phyloP scores from a whole-genome alignment of 2,329 filamentous ascomycete species.

The Botrytis hyacinthi region DNA sequence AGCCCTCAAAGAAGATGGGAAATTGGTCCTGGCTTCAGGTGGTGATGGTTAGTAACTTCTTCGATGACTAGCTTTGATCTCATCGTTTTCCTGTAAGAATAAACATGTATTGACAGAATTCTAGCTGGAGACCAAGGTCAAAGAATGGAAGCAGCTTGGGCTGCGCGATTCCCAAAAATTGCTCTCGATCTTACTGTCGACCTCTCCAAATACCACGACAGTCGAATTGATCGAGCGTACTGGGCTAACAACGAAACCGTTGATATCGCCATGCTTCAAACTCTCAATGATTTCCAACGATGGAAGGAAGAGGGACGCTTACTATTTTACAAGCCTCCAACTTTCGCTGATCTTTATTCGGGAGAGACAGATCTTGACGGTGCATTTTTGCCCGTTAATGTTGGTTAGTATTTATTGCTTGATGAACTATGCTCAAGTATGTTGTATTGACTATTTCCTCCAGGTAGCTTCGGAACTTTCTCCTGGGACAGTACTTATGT shows the following conservation, averaged over 20 bases:
- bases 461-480: neutral
- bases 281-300: conserved; percentile 50
- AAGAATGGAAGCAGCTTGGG: neutral
- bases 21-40: conserved; percentile 4
- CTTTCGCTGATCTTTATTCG: neutral
- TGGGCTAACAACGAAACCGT: conserved; percentile 42
- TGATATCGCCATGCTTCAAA: conserved; percentile 51
- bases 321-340: conserved; percentile 1
- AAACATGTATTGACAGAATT: neutral
- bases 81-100: neutral
- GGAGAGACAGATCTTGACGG: conserved; percentile 5
- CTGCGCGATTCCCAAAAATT: conserved; percentile 6
- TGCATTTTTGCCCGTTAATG: neutral
- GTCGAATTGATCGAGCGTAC: conserved; percentile 47
- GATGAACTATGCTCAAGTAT: neutral
- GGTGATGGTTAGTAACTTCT: conserved; percentile 5
- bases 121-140: neutral
- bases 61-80: neutral
- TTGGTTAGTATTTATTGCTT: neutral
- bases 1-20: neutral
- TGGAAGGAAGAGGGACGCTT: conserved; percentile 43
- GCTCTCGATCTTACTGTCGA: conserved; percentile 44
- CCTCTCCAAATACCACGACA: conserved; percentile 54
- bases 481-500: neutral
- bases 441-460: neutral